phyloP scores from a whole-genome alignment of 192 early-diverging fungal genomes.

The Umbelopsis ramanniana region DNA sequence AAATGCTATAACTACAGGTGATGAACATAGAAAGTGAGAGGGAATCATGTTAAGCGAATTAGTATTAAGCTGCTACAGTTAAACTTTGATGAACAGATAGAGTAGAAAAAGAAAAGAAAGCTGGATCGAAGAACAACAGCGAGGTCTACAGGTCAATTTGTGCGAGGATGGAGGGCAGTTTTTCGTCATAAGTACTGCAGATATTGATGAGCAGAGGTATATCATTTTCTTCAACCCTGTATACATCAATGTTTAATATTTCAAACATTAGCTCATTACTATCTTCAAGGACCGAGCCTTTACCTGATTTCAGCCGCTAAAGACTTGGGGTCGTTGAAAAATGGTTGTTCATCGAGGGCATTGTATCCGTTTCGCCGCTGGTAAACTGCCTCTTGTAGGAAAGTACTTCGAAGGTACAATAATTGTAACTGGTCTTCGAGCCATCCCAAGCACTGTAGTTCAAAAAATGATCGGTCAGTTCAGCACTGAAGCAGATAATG shows the following conservation, averaged over 20 bases:
- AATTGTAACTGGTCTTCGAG: slow-evolving; percentile 53
- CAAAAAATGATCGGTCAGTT: not conserved
- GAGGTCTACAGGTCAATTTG: slow-evolving; percentile 6
- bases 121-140: not conserved
- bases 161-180: slow-evolving; percentile 4
- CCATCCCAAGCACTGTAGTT: slow-evolving; percentile 45
- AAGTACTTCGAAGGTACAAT: slow-evolving; percentile 40
- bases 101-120: not conserved
- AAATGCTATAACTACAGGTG: slow-evolving; percentile 24
- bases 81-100: not conserved
- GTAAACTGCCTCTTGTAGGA: slow-evolving; percentile 28
- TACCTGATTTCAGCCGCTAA: slow-evolving; percentile 35
- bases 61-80: slow-evolving; percentile 4
- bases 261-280: not conserved
- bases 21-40: not conserved
- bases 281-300: not conserved
- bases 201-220: slow-evolving; percentile 39
- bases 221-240: slow-evolving; percentile 35
- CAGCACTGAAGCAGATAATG: not conserved
- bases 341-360: not conserved
- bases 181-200: slow-evolving; percentile 39
- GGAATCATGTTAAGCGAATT: not conserved
- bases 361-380: slow-evolving; percentile 12
- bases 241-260: not conserved
- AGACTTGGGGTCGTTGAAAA: slow-evolving; percentile 10